Base-by-base conservation (phyloP, 2,329 filamentous ascomycete species). In the Paracorniculantispora psalliotae region DNA sequence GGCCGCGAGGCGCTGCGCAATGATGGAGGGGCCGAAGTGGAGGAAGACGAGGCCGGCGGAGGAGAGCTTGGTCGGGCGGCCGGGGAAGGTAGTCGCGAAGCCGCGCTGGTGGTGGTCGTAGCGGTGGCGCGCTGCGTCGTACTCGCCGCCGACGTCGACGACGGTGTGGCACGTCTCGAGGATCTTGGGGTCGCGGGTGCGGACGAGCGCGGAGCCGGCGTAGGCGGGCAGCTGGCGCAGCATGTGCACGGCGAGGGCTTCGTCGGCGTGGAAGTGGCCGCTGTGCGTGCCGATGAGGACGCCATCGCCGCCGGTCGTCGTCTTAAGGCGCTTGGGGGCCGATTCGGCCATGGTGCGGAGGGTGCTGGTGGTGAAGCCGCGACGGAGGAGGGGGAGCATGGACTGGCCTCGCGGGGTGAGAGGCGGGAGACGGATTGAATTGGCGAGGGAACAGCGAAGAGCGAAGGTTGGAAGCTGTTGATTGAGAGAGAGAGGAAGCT, bases 261-360 rank as follows among this genome's bases (percentile, higher is more conserved):
- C 94, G 75, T 99, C 94, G 73, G 94, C 94, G 79, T 99, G 94
- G 83, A 99, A 99, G 80, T 97, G 92, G 66, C 94, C 94, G 77
- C 89, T 97, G 83, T 99, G 94, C 30, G 94, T 99, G 70, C 92
- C 94, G 72, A 97, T 96, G 66, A 86, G 76, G 64, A 88, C 65
- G 52, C 30, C 30, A 57, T 58, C 77, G 58, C 69, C 67, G 61
- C 84, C 80, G n/a, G n/a, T n/a, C n/a, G n/a, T n/a, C 67, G 88
- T 90, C 82, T 96, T 96, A 73, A 96, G 77, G 74, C 90, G 88
- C 78, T 97, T 97, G 63, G 88, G 77, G 68, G 87, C 82, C 71
- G 79, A 83, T 80, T 90, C 84, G 68, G 87, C 80, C 73, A 75
- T 75, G 63, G 62, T 66, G 15, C n/a, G 39, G 39, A 28, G 25